Evolutionary conservation across 495 filamentous ascomycete genomes (phyloP), one percentile per base, ranked within the genome.

Genomic region (Penicillium egyptiacum): DNA sequence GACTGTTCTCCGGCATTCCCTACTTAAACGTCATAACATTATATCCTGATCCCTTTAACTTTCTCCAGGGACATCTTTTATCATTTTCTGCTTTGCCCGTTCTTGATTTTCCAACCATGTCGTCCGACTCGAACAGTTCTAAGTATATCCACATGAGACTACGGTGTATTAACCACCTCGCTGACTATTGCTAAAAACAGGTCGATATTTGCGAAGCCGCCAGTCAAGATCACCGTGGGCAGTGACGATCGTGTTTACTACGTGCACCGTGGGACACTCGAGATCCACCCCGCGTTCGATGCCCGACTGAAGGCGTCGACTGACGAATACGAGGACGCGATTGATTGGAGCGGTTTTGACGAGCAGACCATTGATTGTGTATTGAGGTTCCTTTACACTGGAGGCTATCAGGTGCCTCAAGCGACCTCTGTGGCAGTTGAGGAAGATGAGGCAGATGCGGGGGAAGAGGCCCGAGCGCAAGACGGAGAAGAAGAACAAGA

Each of bases 351-450:
- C 14, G 43, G 23, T 12, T 62, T 58, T 22, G 43, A 59, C 3
- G 50, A 62, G 44, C 50, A 62, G 19, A 62, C 54, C 4, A 22
- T 62, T 4, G 50, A 62, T 50, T 62, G 59, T 23, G 48, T 48
- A 17, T 33, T 62, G 51, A 25, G 23, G 23, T 62, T 47, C 20
- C 49, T 62, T 17, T 62, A 62, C 39, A 50, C 50, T 9, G 43
- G 51, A 17, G 55, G 41, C 1, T 62, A 62, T 20, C 12, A 58
- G 4, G 25, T 19, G 2, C 30, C 35, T 17, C 22, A 12, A 2
- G 4, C 9, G 3, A 26, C 28, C 5, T 28, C 26, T 19, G 56
- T 16, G 17, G n/a, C 30, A 19, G 31, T 8, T 6, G 26, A 58
- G 10, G 17, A 30, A 12, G 23, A 12, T 5, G 33, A 44, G 14